Evolutionary conservation across 176 grass and related monocot genomes (phyloP), one percentile per base, ranked within the genome.

Genomic region (Zizania latifolia): DNA sequence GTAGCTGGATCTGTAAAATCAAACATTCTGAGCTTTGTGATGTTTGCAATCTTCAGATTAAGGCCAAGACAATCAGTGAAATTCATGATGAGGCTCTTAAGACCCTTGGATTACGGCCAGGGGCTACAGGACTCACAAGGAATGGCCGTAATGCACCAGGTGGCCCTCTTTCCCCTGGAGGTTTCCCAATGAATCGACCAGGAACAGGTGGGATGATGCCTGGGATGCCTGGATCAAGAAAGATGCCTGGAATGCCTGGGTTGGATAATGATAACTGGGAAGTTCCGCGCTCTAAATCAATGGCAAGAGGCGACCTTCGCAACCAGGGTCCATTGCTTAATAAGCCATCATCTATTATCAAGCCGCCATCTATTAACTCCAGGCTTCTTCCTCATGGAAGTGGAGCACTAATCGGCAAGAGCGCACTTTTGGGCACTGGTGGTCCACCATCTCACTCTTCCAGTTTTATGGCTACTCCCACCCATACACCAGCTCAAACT

Each of bases 161-260:
- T 23, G 85, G 89, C 1, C 79, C 85, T 26, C 92, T 92, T 66
- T 85, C 84, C 6, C 92, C 92, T 10, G 88, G 87, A 50, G 85
- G 84, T 14, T 96, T 95, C 74, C 16, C 92, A 43, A 63, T 87
- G 80, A 89, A 66, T 39, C 73, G 86, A 5, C 81, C 86, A 56
- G 92, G 89, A 79, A 84, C 84, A 46, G 89, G 92, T 57, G 95
- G 91, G 56, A 99, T 94, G 95, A 99, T 99, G 95, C 95, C 94
- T 70, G 94, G 94, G 36, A 98, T 98, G 94, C 94, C 95, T 69
- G 89, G 91, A 28, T 54, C 82, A 58, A 91, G 95, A 89, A 99
- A 92, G 76, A 99, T 99, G 95, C 95, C 95, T 65, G 95, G 95
- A 16, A 98, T 98, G 95, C 95, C 91, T 81, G 92, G 89, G 17